Evolutionary conservation across 371 early-diverging fungal genomes (phyloP).

Genomic region (Thermomucor indicae-seudaticae): DNA sequence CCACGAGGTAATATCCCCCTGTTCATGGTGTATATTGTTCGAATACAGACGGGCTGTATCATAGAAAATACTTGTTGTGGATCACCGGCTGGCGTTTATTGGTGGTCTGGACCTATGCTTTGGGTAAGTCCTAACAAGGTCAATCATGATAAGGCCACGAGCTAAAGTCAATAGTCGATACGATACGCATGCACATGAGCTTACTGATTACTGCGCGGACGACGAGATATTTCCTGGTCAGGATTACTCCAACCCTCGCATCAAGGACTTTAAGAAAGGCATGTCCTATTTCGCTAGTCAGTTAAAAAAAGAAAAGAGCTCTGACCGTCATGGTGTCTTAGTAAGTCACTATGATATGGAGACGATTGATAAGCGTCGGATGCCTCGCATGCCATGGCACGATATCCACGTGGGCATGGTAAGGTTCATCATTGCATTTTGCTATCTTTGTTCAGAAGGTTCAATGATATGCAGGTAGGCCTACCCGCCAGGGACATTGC

Average conservation of each 20-base stretch:
- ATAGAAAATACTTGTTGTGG: conserved; percentile 72
- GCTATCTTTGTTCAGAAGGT: too few species aligned
- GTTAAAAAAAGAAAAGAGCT: not conserved
- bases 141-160: not conserved
- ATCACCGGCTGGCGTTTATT: conserved; percentile 68
- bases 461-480: conserved; percentile 63
- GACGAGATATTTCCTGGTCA: conserved; percentile 77
- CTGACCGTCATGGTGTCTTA: conserved; percentile 2
- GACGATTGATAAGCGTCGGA: conserved; percentile 25
- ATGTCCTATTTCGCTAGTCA: not conserved
- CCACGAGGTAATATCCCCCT: conserved; percentile 2
- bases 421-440: not conserved
- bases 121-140: conserved; percentile 35
- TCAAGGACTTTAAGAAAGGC: conserved; percentile 83
- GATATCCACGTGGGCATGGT: conserved; percentile 76
- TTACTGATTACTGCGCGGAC: conserved; percentile 59
- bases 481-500: conserved; percentile 80
- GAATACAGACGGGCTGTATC: conserved; percentile 2
- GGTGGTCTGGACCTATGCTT: conserved; percentile 90
- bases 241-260: conserved; percentile 90
- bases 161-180: conserved; percentile 60
- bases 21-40: not conserved
- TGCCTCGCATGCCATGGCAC: conserved; percentile 94
- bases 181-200: conserved; percentile 73
- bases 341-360: conserved; percentile 32